phyloP scores from a whole-genome alignment of 2,329 filamentous ascomycete genomes.

The Sclerotinia spermophila region DNA sequence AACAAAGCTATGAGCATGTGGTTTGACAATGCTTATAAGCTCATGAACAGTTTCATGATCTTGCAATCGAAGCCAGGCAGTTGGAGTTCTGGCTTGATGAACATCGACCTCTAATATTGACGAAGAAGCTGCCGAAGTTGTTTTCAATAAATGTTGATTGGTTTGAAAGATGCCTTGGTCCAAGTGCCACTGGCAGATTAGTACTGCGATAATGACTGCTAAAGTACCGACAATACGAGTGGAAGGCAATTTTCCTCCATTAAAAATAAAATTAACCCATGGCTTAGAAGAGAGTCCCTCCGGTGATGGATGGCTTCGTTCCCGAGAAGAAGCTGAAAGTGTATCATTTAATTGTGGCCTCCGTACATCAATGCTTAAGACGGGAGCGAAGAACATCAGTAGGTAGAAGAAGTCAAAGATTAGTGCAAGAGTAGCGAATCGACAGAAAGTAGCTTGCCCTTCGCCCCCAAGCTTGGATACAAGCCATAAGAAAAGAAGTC shows the following conservation, averaged over 20 bases:
- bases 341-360: constrained; percentile 71
- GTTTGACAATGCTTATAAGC: constrained; percentile 72
- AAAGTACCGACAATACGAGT: constrained; percentile 72
- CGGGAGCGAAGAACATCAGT: constrained; percentile 74
- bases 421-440: constrained; percentile 70
- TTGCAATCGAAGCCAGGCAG: constrained; percentile 72
- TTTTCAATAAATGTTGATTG: not conserved
- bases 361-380: constrained; percentile 74
- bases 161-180: constrained; percentile 46
- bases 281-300: constrained; percentile 39
- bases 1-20: constrained; percentile 65
- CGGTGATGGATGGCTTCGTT: constrained; percentile 27
- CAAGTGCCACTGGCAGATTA: constrained; percentile 75
- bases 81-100: constrained; percentile 72
- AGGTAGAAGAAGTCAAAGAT: constrained; percentile 75
- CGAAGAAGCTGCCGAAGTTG: constrained; percentile 25
- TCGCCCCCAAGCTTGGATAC: constrained; percentile 52
- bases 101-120: constrained; percentile 54
- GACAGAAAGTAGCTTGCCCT: constrained; percentile 70
- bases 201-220: constrained; percentile 67
- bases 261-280: constrained; percentile 60
- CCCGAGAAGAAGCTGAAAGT: constrained; percentile 45
- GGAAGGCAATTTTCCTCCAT: constrained; percentile 63
- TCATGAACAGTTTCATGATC: constrained; percentile 76
- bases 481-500: constrained; percentile 61